phyloP scores from a whole-genome alignment of 2,329 filamentous ascomycete species.

The Apiospora saccharicola region DNA sequence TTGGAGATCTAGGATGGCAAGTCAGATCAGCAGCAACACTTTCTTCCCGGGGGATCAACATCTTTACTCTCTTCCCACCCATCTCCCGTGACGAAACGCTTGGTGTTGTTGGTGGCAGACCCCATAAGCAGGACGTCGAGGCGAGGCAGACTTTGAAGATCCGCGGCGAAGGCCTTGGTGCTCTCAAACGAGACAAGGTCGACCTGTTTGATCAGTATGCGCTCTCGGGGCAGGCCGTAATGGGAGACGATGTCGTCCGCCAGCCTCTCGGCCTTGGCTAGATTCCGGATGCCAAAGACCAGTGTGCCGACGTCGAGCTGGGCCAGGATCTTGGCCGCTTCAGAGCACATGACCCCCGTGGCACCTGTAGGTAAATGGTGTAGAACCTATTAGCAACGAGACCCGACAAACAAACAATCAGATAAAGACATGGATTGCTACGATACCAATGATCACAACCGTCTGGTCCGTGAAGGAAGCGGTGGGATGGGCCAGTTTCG shows the following conservation, averaged over 20 bases:
- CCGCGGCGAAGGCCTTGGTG: background rate
- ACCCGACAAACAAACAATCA: background rate
- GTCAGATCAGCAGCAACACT: background rate
- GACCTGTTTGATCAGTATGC: background rate
- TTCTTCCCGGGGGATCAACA: background rate
- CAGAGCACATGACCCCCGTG: constrained; percentile 12
- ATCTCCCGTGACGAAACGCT: background rate
- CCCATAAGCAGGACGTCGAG: background rate
- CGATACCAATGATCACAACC: constrained; percentile 8
- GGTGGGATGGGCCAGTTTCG: background rate
- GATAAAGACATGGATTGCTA: background rate
- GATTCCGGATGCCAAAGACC: background rate
- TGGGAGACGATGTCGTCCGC: background rate
- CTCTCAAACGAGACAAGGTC: background rate
- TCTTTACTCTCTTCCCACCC: constrained; percentile 18
- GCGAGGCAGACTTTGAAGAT: background rate
- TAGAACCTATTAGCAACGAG: background rate
- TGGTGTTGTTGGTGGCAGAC: constrained; percentile 12
- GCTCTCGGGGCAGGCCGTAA: background rate
- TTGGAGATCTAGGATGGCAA: background rate
- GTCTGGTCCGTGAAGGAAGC: background rate
- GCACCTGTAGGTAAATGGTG: background rate
- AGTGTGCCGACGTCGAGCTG: constrained; percentile 1
- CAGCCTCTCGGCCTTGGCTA: background rate
- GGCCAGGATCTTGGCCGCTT: background rate